Evolutionary conservation across 2,329 filamentous ascomycete genomes (phyloP).

Genomic region (Verticillium tricorpus): DNA sequence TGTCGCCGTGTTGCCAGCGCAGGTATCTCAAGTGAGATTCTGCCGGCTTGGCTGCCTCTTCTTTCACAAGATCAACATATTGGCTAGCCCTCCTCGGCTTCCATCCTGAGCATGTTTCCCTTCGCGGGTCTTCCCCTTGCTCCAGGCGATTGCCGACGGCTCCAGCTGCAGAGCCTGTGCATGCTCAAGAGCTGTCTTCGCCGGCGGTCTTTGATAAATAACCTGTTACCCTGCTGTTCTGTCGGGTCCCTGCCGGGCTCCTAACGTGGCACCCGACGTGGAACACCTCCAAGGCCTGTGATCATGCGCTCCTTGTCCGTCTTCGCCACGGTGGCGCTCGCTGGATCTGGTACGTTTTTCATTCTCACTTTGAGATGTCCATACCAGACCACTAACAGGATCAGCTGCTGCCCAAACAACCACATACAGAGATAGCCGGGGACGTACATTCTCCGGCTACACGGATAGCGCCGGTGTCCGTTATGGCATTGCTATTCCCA

Average conservation of each 20-base stretch:
- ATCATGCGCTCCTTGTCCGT: constrained; percentile 11
- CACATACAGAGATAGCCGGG: constrained; percentile 15
- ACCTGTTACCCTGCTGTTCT: not conserved
- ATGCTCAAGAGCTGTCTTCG: not conserved
- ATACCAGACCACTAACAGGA: not conserved
- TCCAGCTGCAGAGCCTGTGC: not conserved
- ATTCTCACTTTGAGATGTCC: too few relatives aligned
- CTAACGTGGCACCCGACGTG: not conserved
- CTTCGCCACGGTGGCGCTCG: constrained; percentile 7
- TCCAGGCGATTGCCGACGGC: not conserved
- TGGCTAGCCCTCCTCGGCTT: not conserved
- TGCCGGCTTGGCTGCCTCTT: constrained; percentile 8
- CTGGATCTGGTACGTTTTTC: constrained; percentile 6
- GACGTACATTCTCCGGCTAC: constrained; percentile 18
- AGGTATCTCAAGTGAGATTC: not conserved
- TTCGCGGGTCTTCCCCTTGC: not conserved
- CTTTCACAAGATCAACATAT: constrained; percentile 1
- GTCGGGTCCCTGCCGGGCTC: not conserved
- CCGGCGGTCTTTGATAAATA: not conserved
- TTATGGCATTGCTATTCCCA: constrained; percentile 31
- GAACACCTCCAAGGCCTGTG: not conserved
- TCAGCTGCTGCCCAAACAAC: constrained; percentile 5
- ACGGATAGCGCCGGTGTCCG: constrained; percentile 20
- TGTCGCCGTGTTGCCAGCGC: not conserved
- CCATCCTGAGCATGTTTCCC: not conserved